Evolutionary conservation across 306 rosid genomes (phyloP), one percentile per base, ranked within the genome.

Genomic region (Glycine soja): DNA sequence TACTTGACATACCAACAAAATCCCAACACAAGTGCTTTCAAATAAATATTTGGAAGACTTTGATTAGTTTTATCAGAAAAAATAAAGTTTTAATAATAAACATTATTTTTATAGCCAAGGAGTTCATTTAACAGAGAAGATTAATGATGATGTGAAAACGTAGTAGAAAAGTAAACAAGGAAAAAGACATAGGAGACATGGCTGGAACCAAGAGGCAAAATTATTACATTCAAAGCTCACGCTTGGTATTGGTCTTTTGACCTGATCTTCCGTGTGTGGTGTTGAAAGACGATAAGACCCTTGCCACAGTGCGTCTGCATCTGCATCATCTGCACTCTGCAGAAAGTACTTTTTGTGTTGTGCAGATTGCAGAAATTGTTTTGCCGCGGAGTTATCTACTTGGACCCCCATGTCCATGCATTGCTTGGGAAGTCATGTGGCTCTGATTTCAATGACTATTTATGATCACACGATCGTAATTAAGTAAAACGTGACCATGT

Each of bases 211-310:
- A 53, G 61, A 72, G 91, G 82, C 91, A 90, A 83, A 76, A 89
- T 90, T 80, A 90, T 86, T 80, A 19, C 81, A 13, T 79, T 78
- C 84, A 45, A 8, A 36, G 71, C 83, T 82, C 90, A 90, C 90
- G 89, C 89, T 77, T 58, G 52, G 65, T 56, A 24, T 57, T 81
- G 70, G 80, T 57, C 75, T 58, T 70, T 77, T 82, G 75, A 78
- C 78, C 75, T 30, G 30, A 40, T 69, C 42, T 36, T 70, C 14
- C 43, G 67, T 51, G 43, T 5, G n/a, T 59, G 42, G 56, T 0
- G 2, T 48, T 9, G n/a, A 64, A 72, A 65, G 85, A 77, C 83
- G 14, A 14, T 61, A 78, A 69, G 67, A 58, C 69, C 84, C 90
- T 74, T 74, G 61, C 36, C 61, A 38, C 71, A 56, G 8, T 59